A percentile compares a stretch with the other conserved stretches of the same genome.
Conservation (phyloP, 2,329 filamentous ascomycete species). For the Alternaria triticimaculans region DNA sequence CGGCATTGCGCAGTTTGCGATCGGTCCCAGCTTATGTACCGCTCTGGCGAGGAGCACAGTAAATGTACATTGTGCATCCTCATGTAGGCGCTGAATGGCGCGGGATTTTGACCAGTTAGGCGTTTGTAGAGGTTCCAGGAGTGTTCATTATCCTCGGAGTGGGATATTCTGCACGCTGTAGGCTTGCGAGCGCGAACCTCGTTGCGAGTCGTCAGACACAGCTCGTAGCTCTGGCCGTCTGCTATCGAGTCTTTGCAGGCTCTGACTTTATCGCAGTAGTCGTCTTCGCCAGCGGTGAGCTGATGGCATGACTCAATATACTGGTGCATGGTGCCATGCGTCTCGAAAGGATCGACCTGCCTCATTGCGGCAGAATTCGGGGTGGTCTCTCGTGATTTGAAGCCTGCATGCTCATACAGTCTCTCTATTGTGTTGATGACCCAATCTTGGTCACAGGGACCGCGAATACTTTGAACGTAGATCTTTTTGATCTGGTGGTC, state of each 20-base stretch:
- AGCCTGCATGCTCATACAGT: slow-evolving; percentile 38
- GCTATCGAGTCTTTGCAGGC: slow-evolving; percentile 74
- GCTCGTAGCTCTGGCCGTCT: slow-evolving; percentile 82
- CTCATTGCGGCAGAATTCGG: slow-evolving; percentile 35
- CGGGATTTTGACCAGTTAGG: slow-evolving; percentile 75
- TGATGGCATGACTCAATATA: slow-evolving; percentile 35
- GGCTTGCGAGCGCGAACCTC: slow-evolving; percentile 57
- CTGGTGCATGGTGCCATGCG: slow-evolving; percentile 31
- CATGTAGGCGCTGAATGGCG: slow-evolving; percentile 84
- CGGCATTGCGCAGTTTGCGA: slow-evolving; percentile 75
- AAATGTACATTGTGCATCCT: slow-evolving; percentile 70
- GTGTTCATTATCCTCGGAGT: slow-evolving; percentile 42
- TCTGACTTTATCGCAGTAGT: slow-evolving; percentile 71
- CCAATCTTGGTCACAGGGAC: slow-evolving; percentile 54
- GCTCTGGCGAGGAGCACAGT: slow-evolving; percentile 84
- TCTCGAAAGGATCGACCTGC: slow-evolving; percentile 41
- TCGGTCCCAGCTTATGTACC: slow-evolving; percentile 76
- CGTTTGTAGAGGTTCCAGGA: slow-evolving; percentile 75
- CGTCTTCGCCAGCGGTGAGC: slow-evolving; percentile 16
- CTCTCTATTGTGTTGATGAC: slow-evolving; percentile 47
- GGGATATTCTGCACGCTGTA: slow-evolving; percentile 30
- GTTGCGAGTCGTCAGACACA: slow-evolving; percentile 81
- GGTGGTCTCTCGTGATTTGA: slow-evolving; percentile 38
- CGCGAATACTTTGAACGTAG: slow-evolving; percentile 71
- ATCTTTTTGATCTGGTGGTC: slow-evolving; percentile 70